A percentile compares a stretch with the other conserved stretches of the same genome.
Evolutionary conservation across 345 rosid species (phyloP).

Genomic region (Eucalyptus pauciflora): DNA sequence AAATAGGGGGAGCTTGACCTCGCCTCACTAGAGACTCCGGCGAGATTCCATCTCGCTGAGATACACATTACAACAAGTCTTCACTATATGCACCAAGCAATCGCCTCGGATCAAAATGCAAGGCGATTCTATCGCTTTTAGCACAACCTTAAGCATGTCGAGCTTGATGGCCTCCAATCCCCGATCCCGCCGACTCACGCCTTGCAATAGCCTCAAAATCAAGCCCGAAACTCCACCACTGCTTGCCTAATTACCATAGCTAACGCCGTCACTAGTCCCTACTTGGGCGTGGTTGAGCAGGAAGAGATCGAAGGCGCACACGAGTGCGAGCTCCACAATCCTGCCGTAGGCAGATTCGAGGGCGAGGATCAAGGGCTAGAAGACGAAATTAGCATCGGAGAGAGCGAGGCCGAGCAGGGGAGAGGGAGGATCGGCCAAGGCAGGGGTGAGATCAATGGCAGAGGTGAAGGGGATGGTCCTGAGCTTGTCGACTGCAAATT

Average conservation of each 20-base stretch:
- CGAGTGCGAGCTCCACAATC: constrained; percentile 72
- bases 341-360: constrained; percentile 50
- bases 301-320: constrained; percentile 55
- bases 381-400: constrained; percentile 40
- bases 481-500: constrained; percentile 64
- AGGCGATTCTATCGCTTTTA: accelerated
- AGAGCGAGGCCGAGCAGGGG: background rate
- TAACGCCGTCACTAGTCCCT: constrained; percentile 15
- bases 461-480: constrained; percentile 9
- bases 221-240: background rate
- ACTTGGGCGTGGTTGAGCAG: constrained; percentile 44
- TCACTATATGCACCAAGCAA: no score
- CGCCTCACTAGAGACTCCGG: accelerated
- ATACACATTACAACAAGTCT: no score
- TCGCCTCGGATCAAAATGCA: no score
- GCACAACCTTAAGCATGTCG: no score
- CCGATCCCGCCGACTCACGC: accelerated
- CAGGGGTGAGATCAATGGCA: no score
- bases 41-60: accelerated
- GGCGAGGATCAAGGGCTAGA: constrained; percentile 53
- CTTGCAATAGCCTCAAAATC: background rate
- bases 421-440: constrained; percentile 28
- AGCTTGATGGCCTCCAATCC: no score
- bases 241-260: no score
- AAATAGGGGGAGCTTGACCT: no score